phyloP scores from a whole-genome alignment of 176 grass and related monocot species.

The Sorghum bicolor region DNA sequence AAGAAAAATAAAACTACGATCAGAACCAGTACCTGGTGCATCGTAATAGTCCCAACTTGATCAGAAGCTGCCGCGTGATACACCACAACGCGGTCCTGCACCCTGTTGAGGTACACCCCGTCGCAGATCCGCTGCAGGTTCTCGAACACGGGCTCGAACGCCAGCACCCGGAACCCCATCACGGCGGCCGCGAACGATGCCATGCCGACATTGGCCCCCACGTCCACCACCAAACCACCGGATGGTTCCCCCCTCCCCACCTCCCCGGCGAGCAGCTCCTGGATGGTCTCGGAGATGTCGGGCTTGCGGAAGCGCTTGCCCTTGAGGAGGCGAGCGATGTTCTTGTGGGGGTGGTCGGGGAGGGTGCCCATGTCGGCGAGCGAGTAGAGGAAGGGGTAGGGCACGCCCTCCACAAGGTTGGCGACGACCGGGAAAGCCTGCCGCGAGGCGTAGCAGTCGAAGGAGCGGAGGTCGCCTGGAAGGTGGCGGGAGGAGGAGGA shows the following conservation, averaged over 20 bases:
- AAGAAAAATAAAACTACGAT: background rate
- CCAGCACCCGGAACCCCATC: slow-evolving; percentile 83
- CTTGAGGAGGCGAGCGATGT: slow-evolving; percentile 78
- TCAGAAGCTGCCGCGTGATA: slow-evolving; percentile 66
- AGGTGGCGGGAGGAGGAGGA: background rate
- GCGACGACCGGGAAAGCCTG: slow-evolving; percentile 90
- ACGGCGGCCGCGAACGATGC: slow-evolving; percentile 75
- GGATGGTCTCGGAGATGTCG: slow-evolving; percentile 73
- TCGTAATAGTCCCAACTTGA: slow-evolving; percentile 70
- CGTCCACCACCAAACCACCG: slow-evolving; percentile 62
- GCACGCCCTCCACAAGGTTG: slow-evolving; percentile 80
- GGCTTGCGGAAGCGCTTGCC: slow-evolving; percentile 80
- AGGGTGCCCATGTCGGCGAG: slow-evolving; percentile 75
- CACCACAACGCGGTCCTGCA: slow-evolving; percentile 42
- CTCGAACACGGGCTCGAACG: slow-evolving; percentile 85
- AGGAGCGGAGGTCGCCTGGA: slow-evolving; percentile 35
- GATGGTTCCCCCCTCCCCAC: background rate
- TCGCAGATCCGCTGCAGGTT: slow-evolving; percentile 86
- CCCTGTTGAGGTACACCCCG: slow-evolving; percentile 70
- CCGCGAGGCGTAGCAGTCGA: slow-evolving; percentile 68
- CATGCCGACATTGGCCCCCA: slow-evolving; percentile 92
- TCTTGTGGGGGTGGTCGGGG: slow-evolving; percentile 75
- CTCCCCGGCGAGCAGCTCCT: slow-evolving; percentile 58
- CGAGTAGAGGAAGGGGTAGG: slow-evolving; percentile 77
- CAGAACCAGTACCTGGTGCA: slow-evolving; percentile 45